Evolutionary conservation across 1,284 basidiomycete genomes (phyloP).

Genomic region (Coniferiporia sulphurascens): DNA sequence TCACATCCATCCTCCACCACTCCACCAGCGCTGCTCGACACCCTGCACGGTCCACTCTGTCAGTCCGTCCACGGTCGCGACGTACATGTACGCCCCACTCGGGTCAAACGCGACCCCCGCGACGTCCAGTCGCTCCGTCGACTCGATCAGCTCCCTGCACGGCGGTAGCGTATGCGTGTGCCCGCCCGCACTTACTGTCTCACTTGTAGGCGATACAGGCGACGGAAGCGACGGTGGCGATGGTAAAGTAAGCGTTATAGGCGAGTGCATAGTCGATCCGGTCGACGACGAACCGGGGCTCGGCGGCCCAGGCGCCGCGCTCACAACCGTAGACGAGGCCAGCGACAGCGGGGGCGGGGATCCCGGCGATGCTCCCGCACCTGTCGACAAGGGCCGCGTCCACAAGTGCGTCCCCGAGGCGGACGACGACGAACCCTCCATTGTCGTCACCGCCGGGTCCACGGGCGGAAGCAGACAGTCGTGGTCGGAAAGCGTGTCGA

Average conservation of each 20-base stretch:
- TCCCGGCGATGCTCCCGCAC: not conserved
- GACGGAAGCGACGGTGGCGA: no score
- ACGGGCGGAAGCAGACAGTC: not conserved
- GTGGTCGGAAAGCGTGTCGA: not conserved
- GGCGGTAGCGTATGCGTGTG: slow-evolving; percentile 10
- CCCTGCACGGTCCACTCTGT: slow-evolving; percentile 63
- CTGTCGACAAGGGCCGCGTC: no score
- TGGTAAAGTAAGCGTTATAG: no score
- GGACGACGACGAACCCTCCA: not conserved
- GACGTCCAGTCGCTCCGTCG: slow-evolving; percentile 42
- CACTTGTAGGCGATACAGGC: no score
- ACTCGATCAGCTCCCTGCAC: slow-evolving; percentile 19
- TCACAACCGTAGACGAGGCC: not conserved
- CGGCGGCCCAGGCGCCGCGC: no score
- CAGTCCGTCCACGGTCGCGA: slow-evolving; percentile 55
- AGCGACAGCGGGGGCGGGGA: not conserved
- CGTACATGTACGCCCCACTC: slow-evolving; percentile 60
- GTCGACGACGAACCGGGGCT: no score
- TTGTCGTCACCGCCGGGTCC: not conserved
- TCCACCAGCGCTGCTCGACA: slow-evolving; percentile 60
- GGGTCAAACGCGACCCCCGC: slow-evolving; percentile 76
- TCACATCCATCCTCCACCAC: slow-evolving; percentile 30
- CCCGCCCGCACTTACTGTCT: no score
- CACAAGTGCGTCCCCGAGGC: not conserved
- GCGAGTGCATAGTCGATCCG: no score